Evolutionary conservation across 208 protist genomes (phyloP).

Genomic region (Trypanosoma melophagium): DNA sequence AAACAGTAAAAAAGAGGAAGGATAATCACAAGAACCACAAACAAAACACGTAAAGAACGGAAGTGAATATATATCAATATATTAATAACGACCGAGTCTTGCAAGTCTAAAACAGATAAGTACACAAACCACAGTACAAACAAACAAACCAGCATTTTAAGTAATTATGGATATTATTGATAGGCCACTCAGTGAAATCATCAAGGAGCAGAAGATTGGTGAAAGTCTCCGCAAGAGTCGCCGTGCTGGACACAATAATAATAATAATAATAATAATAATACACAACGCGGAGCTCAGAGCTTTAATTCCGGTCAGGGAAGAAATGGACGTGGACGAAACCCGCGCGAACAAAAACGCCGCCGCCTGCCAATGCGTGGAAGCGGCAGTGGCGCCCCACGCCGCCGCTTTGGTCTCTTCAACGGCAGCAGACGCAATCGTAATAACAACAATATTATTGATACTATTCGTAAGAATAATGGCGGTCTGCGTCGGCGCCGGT

Average conservation of each 20-base stretch:
- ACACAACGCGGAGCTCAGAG: conserved; percentile 1
- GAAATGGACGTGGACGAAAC: background rate
- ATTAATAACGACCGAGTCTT: conserved; percentile 10
- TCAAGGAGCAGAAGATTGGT: conserved; percentile 88
- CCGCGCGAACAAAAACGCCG: conserved; percentile 2
- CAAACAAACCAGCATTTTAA: background rate
- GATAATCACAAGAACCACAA: too few species aligned
- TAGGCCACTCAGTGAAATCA: conserved; percentile 77
- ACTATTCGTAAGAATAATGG: background rate
- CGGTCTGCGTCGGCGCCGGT: conserved; percentile 8
- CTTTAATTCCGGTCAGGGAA: too few species aligned
- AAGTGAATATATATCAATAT: too few species aligned
- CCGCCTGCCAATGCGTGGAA: background rate
- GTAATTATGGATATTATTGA: conserved; percentile 80
- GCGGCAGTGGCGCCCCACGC: too few species aligned
- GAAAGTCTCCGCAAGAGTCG: conserved; percentile 57
- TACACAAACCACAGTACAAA: background rate
- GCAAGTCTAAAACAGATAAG: background rate
- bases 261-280: conserved; percentile 16
- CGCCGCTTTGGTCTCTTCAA: background rate
- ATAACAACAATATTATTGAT: background rate
- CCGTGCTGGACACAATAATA: conserved; percentile 14
- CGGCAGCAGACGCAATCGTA: background rate
- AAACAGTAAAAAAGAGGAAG: too few species aligned
- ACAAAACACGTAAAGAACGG: too few species aligned